Evolutionary conservation across 2,329 filamentous ascomycete genomes (phyloP).

Genomic region (Gliomastix tumulicola): DNA sequence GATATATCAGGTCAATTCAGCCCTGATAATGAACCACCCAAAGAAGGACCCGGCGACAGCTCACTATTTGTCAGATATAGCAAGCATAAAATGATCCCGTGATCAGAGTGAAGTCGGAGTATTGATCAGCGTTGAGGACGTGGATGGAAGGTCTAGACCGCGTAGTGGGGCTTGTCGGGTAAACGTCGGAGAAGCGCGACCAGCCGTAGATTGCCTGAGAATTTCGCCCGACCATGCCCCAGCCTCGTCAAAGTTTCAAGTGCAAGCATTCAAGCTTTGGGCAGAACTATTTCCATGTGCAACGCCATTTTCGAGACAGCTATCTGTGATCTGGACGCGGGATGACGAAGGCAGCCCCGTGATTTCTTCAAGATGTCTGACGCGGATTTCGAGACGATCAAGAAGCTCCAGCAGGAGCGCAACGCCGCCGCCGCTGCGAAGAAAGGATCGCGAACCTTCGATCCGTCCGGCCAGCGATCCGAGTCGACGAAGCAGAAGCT

Average conservation of each 20-base stretch:
- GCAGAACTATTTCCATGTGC: conserved; percentile 23
- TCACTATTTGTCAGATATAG: no score
- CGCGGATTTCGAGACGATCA: conserved; percentile 82
- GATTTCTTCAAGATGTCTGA: conserved; percentile 51
- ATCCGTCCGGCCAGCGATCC: conserved; percentile 72
- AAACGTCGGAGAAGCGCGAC: no score
- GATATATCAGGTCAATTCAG: conserved; percentile 22
- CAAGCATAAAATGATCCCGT: no score
- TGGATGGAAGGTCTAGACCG: no score
- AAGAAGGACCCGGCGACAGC: no score
- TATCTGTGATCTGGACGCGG: conserved; percentile 31
- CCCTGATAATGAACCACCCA: no score
- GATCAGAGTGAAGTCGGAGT: no score
- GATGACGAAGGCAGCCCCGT: conserved; percentile 28
- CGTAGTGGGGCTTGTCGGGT: no score
- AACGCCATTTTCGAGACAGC: conserved; percentile 22
- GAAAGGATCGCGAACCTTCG: conserved; percentile 74
- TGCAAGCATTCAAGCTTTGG: background rate
- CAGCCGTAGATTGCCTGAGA: no score
- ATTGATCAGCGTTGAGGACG: no score
- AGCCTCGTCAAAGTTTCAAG: conserved; percentile 12
- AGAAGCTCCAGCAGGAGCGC: conserved; percentile 86
- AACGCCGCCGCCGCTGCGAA: conserved; percentile 72
- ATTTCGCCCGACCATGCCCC: no score
- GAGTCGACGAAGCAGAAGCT: conserved; percentile 90